Percentiles rank a stretch among this genome's conserved stretches.
Conservation (phyloP, 2,329 filamentous ascomycete species). For the Fusarium redolens region DNA sequence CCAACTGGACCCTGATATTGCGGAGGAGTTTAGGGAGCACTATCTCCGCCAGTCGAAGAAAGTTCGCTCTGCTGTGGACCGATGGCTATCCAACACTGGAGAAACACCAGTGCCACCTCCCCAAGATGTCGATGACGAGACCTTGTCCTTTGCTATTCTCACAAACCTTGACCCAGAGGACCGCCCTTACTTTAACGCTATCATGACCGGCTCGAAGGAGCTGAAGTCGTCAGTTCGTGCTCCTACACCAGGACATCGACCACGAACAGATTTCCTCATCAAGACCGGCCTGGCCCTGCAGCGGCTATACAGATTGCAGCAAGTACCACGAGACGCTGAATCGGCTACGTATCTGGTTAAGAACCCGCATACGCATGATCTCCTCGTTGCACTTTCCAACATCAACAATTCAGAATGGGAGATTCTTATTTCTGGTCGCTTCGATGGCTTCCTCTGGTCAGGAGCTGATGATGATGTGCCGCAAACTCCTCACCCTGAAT, state of each 20-base stretch:
- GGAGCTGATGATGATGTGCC: slow-evolving; percentile 76
- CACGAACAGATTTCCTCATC: slow-evolving; percentile 78
- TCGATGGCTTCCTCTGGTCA: slow-evolving; percentile 95
- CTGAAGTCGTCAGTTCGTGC: slow-evolving; percentile 69
- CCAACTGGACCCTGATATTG: slow-evolving; percentile 91
- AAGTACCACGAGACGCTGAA: slow-evolving; percentile 84
- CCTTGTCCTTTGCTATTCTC: slow-evolving; percentile 90
- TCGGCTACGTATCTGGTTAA: slow-evolving; percentile 87
- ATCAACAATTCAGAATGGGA: slow-evolving; percentile 97
- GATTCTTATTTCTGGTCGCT: slow-evolving; percentile 90
- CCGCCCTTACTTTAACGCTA: slow-evolving; percentile 82
- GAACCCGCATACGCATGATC: slow-evolving; percentile 83
- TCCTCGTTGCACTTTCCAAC: slow-evolving; percentile 86
- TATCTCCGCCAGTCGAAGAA: slow-evolving; percentile 93
- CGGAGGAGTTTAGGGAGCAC: slow-evolving; percentile 91
- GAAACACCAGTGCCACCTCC: slow-evolving; percentile 80
- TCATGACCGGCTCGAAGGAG: slow-evolving; percentile 72
- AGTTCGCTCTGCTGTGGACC: slow-evolving; percentile 89
- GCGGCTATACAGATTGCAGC: slow-evolving; percentile 80
- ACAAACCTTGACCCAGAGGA: slow-evolving; percentile 84
- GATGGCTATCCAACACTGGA: slow-evolving; percentile 85
- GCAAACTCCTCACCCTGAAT: slow-evolving; percentile 57
- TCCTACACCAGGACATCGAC: slow-evolving; percentile 74
- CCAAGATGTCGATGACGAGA: slow-evolving; percentile 93
- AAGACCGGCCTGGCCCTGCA: slow-evolving; percentile 84